Conservation (phyloP, 2,329 filamentous ascomycete genomes). For the Alternaria panax region DNA sequence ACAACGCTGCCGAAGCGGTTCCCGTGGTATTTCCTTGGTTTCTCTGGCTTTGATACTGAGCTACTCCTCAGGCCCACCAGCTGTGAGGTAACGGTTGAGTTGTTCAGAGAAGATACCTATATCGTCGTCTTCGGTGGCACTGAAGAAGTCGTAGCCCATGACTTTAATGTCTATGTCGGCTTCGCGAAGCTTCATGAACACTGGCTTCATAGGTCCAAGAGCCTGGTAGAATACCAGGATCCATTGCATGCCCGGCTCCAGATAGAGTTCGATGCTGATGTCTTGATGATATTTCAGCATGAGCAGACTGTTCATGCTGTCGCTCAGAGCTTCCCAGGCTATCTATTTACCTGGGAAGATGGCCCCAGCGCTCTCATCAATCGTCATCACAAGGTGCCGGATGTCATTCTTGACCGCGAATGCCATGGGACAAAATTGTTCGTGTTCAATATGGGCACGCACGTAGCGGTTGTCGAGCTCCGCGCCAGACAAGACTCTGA, state of each 20-base stretch:
- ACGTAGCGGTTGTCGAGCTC: constrained; percentile 13
- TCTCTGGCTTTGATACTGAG: constrained; percentile 15
- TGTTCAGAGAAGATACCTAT: constrained; percentile 9
- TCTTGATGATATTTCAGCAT: constrained; percentile 4
- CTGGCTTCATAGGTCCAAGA: constrained; percentile 11
- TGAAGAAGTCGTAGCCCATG: constrained; percentile 18
- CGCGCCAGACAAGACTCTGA: neutral
- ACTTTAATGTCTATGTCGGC: constrained; percentile 8
- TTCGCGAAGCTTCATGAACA: neutral
- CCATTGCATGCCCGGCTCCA: neutral
- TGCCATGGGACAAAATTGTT: constrained; percentile 2
- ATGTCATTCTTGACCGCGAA: constrained; percentile 4
- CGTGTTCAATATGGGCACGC: constrained; percentile 8
- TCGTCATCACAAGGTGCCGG: constrained; percentile 3
- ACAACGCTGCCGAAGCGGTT: neutral
- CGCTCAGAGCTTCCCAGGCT: neutral
- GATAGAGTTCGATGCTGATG: constrained; percentile 8
- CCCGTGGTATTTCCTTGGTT: neutral
- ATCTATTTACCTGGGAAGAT: neutral
- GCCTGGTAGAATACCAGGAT: constrained; percentile 4
- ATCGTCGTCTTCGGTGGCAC: neutral
- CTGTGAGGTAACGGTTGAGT: constrained; percentile 15
- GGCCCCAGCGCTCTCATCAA: neutral
- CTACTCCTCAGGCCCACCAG: constrained; percentile 12
- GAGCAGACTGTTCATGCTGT: constrained; percentile 15